Conservation (phyloP, 805 yeast genomes). For the Millerago galiae region DNA sequence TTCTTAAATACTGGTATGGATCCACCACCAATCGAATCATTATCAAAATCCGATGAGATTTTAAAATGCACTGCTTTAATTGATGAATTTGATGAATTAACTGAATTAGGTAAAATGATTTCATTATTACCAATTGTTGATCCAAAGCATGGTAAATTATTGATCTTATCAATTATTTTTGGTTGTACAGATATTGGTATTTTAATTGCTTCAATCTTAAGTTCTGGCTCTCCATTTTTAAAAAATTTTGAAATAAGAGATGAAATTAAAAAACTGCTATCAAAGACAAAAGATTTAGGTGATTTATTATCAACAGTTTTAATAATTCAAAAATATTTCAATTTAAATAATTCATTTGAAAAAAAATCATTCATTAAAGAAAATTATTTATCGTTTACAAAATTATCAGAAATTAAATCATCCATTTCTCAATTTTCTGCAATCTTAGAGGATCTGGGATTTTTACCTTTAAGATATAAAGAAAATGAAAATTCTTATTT, state of each 20-base stretch:
- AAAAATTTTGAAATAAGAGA: slow-evolving; percentile 60
- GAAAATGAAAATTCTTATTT: slow-evolving; percentile 24
- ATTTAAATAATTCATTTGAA: slow-evolving; percentile 18
- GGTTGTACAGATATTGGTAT: slow-evolving; percentile 74
- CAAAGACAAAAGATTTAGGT: slow-evolving; percentile 47
- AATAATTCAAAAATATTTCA: slow-evolving; percentile 50
- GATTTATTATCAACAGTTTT: slow-evolving; percentile 65
- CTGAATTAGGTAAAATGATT: slow-evolving; percentile 74
- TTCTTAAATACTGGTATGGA: slow-evolving; percentile 76
- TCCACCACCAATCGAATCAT: slow-evolving; percentile 51
- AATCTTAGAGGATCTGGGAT: slow-evolving; percentile 71
- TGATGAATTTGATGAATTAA: slow-evolving; percentile 39
- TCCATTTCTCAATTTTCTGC: slow-evolving; percentile 64
- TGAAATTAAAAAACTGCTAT: slow-evolving; percentile 42
- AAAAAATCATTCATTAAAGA: slow-evolving; percentile 44
- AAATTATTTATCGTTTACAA: slow-evolving; percentile 54
- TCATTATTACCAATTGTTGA: slow-evolving; percentile 81
- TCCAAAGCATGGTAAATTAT: slow-evolving; percentile 74
- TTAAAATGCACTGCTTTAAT: slow-evolving; percentile 74
- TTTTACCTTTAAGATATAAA: slow-evolving; percentile 52
- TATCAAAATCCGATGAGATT: slow-evolving; percentile 34
- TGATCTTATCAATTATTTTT: slow-evolving; percentile 74
- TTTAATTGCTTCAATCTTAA: slow-evolving; percentile 72
- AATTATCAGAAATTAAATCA: slow-evolving; percentile 65
- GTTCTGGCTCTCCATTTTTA: slow-evolving; percentile 70